These are phyloP conservation scores for Hermanozyma aechmeae DNA, from an alignment of 805 yeast species.

Conservation along the genomic window DNA sequence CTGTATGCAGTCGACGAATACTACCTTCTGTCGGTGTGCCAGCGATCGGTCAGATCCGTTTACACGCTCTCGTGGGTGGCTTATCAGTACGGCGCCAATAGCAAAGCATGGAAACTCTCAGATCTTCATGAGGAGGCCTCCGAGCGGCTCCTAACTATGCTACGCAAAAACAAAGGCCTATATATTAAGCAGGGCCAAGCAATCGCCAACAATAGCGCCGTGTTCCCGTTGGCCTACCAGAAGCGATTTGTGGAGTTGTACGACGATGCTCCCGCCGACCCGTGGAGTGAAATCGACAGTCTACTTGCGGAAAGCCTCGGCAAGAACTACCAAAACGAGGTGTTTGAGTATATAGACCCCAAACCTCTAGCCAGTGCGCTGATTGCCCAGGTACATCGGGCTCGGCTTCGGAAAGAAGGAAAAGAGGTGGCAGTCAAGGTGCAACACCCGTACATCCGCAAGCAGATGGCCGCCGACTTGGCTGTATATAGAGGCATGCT, in stretches of 20 bases:
- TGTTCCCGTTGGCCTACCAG: conserved; percentile 60
- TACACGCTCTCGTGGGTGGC: conserved; percentile 43
- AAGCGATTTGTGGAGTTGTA: conserved; percentile 47
- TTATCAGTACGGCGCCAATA: conserved; percentile 43
- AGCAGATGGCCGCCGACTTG: conserved; percentile 56
- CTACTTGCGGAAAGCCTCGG: conserved; percentile 36
- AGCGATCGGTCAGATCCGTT: conserved; percentile 45
- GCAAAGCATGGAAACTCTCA: conserved; percentile 28
- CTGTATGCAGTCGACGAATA: conserved; percentile 27
- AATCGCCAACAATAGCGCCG: conserved; percentile 62
- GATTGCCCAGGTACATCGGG: conserved; percentile 63
- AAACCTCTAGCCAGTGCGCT: conserved; percentile 68
- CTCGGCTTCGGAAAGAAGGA: conserved; percentile 31
- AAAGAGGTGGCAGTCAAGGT: conserved; percentile 55
- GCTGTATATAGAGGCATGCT: conserved; percentile 45
- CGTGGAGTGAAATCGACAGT: conserved; percentile 37
- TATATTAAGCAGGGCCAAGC: conserved; percentile 76
- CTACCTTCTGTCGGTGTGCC: conserved; percentile 38
- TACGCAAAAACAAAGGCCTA: conserved; percentile 32
- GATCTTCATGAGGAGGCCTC: conserved; percentile 55
- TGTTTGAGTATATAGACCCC: conserved; percentile 40
- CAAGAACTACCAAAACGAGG: conserved; percentile 21
- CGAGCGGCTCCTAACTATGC: conserved; percentile 19
- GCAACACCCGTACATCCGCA: conserved; percentile 53
- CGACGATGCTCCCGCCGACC: conserved; percentile 59